phyloP scores from a whole-genome alignment of 225 moss, liverwort and hornwort species.

The Thuidium tamariscinum region DNA sequence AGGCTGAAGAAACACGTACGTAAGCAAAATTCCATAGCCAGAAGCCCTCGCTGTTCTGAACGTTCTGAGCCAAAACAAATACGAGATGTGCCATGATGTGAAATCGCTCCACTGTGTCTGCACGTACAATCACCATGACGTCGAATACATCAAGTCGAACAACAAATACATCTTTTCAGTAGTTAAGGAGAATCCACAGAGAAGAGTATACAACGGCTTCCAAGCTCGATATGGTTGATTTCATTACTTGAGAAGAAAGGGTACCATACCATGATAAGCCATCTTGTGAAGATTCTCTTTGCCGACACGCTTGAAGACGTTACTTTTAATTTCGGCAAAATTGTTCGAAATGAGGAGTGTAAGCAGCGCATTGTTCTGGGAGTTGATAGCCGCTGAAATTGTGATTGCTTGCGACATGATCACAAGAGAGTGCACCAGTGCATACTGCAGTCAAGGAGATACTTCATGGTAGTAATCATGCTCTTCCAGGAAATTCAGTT shows the following conservation, averaged over 20 bases:
- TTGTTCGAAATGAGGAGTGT: conserved; percentile 98
- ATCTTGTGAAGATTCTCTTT: conserved; percentile 98
- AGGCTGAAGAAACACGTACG: conserved; percentile 24
- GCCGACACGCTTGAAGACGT: conserved; percentile 95
- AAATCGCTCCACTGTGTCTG: conserved; percentile 99
- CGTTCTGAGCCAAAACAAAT: conserved; percentile 93
- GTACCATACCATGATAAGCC: conserved; percentile 75
- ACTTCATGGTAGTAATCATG: neutral
- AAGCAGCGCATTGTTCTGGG: conserved; percentile 91
- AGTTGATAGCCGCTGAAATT: conserved; percentile 93
- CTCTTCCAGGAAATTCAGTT: neutral
- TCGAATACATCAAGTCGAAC: neutral
- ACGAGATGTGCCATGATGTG: conserved; percentile 91
- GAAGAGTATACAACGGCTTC: neutral
- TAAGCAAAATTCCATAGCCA: conserved; percentile 76
- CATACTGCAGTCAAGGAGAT: conserved; percentile 57
- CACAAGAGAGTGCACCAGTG: conserved; percentile 87
- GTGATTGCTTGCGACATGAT: conserved; percentile 99
- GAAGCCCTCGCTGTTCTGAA: conserved; percentile 75
- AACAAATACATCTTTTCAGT: neutral
- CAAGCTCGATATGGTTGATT: neutral
- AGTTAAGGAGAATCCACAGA: neutral
- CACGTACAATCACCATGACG: neutral
- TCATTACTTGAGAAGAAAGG: neutral
- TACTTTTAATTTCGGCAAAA: conserved; percentile 99